A percentile compares a stretch with the other conserved stretches of the same genome.
Evolutionary conservation across 169 alveolate genomes (phyloP).

Genomic region (Eimeria sp.): DNA sequence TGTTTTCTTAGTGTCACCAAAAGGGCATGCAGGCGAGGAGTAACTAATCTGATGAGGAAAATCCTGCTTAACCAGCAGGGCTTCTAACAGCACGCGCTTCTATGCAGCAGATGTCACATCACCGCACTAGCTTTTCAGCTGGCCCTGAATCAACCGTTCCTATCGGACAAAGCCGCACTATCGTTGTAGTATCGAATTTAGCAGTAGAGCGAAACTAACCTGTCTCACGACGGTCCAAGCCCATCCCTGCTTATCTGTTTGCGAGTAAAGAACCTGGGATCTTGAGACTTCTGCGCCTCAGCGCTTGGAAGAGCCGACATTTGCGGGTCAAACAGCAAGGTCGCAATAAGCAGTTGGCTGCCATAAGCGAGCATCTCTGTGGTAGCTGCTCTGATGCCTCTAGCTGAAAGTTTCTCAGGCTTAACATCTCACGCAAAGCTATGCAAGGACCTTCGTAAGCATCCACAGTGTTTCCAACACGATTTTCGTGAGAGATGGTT

Average conservation of each 20-base stretch:
- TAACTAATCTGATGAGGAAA: too few relatives aligned
- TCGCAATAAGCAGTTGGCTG: not conserved
- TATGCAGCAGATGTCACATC: slow-evolving; percentile 83
- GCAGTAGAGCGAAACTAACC: slow-evolving; percentile 95
- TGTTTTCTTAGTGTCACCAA: too few relatives aligned
- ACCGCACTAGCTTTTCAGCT: slow-evolving; percentile 83
- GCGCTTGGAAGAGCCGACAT: slow-evolving; percentile 80
- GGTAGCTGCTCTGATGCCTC: not conserved
- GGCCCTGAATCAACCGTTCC: slow-evolving; percentile 82
- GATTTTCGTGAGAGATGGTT: not conserved
- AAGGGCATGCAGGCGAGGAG: too few relatives aligned
- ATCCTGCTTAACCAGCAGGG: slow-evolving; percentile 47
- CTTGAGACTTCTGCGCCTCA: not conserved
- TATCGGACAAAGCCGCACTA: slow-evolving; percentile 80
- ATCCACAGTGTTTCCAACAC: not conserved
- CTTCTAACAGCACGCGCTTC: too few relatives aligned
- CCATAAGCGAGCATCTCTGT: slow-evolving; percentile 3
- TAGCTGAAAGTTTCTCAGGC: not conserved
- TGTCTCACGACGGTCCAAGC: slow-evolving; percentile 97
- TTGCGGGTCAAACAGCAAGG: not conserved
- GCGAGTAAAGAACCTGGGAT: not conserved
- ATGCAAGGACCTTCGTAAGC: not conserved
- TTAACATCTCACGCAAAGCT: not conserved
- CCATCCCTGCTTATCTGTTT: slow-evolving; percentile 8
- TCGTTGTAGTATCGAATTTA: slow-evolving; percentile 88